phyloP scores from a whole-genome alignment of 495 filamentous ascomycete genomes.

The Tuber brumale region DNA sequence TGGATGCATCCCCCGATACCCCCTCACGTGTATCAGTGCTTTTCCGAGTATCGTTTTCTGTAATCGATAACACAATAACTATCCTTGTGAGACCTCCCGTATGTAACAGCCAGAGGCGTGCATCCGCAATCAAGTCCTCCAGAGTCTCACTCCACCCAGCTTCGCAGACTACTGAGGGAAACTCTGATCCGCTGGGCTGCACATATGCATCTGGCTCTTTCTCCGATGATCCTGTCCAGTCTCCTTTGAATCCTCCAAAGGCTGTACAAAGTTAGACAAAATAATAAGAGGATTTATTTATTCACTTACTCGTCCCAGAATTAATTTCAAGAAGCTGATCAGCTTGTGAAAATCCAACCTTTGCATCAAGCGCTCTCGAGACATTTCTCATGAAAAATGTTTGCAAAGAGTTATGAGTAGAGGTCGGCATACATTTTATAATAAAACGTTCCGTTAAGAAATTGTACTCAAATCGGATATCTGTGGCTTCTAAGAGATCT shows the following conservation, averaged over 20 bases:
- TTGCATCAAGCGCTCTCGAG: neutral
- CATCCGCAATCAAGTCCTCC: neutral
- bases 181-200: neutral
- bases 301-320: neutral
- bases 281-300: neutral
- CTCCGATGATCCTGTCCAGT: neutral
- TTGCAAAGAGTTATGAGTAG: neutral
- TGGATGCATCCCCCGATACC: neutral
- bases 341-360: neutral
- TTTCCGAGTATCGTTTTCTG: neutral
- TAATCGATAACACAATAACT: neutral
- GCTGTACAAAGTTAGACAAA: neutral
- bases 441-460: neutral
- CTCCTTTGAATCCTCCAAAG: neutral
- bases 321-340: neutral
- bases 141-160: neutral
- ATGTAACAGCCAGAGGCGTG: neutral
- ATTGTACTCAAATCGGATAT: neutral
- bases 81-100: neutral
- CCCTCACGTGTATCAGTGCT: neutral
- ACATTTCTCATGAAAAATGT: neutral
- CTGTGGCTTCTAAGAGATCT: neutral
- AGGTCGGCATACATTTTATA: neutral
- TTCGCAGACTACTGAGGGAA: neutral
- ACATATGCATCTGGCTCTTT: neutral